phyloP scores from a whole-genome alignment of 768 basidiomycete species.

The Macrolepiota albuminosa region DNA sequence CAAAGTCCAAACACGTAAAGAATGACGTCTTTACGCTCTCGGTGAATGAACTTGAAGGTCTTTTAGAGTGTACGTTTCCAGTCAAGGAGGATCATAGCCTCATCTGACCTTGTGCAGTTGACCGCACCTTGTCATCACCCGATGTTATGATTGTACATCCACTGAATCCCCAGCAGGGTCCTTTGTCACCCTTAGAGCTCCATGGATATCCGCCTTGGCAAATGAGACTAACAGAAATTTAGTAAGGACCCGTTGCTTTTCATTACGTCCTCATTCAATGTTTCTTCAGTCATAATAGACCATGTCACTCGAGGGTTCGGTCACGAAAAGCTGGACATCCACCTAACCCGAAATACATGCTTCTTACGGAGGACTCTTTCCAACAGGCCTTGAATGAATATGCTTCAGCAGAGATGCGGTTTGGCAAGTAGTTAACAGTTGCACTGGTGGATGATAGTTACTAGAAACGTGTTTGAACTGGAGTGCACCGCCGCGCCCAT shows the following conservation, averaged over 20 bases:
- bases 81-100: not conserved
- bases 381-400: slow-evolving; percentile 71
- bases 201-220: slow-evolving; percentile 86
- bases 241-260: slow-evolving; percentile 38
- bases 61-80: slow-evolving; percentile 53
- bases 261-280: not conserved
- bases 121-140: slow-evolving; percentile 55
- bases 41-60: slow-evolving; percentile 38
- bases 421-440: slow-evolving; percentile 53
- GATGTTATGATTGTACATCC: slow-evolving; percentile 77
- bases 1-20: slow-evolving; percentile 15
- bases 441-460: not conserved
- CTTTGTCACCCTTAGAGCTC: slow-evolving; percentile 52
- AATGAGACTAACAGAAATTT: slow-evolving; percentile 73
- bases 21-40: slow-evolving; percentile 30
- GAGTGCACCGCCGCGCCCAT: not conserved
- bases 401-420: slow-evolving; percentile 68
- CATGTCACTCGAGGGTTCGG: not conserved
- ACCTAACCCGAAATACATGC: slow-evolving; percentile 9
- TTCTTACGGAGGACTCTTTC: slow-evolving; percentile 54
- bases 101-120: slow-evolving; percentile 28
- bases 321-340: not conserved
- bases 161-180: slow-evolving; percentile 32
- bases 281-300: slow-evolving; percentile 25
- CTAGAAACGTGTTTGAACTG: slow-evolving; percentile 3